phyloP scores from a whole-genome alignment of 2,329 filamentous ascomycete genomes.

The Xylariaceae sp. region DNA sequence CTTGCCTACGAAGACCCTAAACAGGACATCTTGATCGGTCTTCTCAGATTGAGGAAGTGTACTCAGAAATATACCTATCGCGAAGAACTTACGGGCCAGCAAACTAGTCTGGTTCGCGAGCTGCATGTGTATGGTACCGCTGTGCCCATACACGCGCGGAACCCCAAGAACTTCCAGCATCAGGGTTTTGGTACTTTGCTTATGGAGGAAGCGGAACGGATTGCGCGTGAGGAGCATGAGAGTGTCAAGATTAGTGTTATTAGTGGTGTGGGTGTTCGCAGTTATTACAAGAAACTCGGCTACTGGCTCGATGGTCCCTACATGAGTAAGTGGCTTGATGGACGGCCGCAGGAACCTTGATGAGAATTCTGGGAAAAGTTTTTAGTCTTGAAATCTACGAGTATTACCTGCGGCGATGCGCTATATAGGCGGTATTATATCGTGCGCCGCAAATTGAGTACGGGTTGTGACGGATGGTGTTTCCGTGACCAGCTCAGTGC shows the following conservation, averaged over 20 bases:
- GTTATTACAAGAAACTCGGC: constrained; percentile 89
- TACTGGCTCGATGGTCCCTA: constrained; percentile 93
- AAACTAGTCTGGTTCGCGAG: constrained; percentile 87
- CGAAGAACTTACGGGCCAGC: constrained; percentile 77
- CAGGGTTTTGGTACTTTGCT: constrained; percentile 92
- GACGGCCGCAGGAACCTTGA: constrained; percentile 30
- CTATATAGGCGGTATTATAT: background rate
- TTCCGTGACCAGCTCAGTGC: no score
- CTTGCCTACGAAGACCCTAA: constrained; percentile 97
- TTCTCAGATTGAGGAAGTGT: constrained; percentile 86
- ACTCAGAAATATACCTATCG: constrained; percentile 88
- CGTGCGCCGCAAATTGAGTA: no score
- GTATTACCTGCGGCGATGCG: background rate
- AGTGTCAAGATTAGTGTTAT: constrained; percentile 95
- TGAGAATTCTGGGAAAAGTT: background rate
- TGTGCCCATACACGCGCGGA: constrained; percentile 92
- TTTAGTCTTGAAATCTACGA: background rate
- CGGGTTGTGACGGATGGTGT: no score
- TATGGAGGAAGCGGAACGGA: constrained; percentile 97
- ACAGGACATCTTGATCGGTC: constrained; percentile 92
- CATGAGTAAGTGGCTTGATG: constrained; percentile 62
- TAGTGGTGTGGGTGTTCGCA: constrained; percentile 92
- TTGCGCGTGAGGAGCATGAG: constrained; percentile 88
- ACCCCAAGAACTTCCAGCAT: constrained; percentile 96
- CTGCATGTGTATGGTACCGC: constrained; percentile 95